These are phyloP conservation scores for Kazachstania bromeliacearum DNA, from an alignment of 805 yeast genomes.

Conservation along the genomic window DNA sequence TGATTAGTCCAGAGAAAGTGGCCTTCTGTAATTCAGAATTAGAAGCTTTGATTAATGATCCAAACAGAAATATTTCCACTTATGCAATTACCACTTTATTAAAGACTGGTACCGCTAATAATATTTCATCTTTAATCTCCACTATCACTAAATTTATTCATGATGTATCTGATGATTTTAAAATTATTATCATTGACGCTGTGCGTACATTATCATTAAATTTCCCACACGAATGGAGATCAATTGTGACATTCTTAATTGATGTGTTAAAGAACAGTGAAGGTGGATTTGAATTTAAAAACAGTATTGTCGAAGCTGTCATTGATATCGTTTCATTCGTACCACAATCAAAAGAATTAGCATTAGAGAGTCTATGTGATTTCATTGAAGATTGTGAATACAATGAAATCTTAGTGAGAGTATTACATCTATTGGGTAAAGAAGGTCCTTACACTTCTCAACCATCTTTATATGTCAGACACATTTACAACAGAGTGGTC, in stretches of 20 bases:
- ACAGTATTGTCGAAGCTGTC: constrained; percentile 82
- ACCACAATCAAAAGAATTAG: constrained; percentile 72
- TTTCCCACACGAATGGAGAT: constrained; percentile 83
- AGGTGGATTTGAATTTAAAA: constrained; percentile 80
- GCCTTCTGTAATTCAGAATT: constrained; percentile 76
- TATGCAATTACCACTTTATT: constrained; percentile 93
- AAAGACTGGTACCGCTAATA: constrained; percentile 87
- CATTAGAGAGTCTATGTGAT: constrained; percentile 85
- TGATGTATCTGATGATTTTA: constrained; percentile 93
- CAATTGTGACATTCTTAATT: constrained; percentile 71
- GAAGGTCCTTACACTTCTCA: constrained; percentile 84
- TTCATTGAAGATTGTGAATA: constrained; percentile 97
- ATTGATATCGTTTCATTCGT: constrained; percentile 84
- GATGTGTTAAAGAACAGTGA: constrained; percentile 76
- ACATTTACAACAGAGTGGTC: constrained; percentile 92
- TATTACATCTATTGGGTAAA: constrained; percentile 82
- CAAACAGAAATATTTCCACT: constrained; percentile 87
- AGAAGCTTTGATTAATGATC: constrained; percentile 77
- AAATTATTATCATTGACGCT: constrained; percentile 90
- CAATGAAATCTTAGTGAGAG: constrained; percentile 87
- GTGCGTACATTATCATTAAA: constrained; percentile 83
- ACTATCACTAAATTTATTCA: constrained; percentile 83
- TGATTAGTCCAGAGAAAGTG: constrained; percentile 69
- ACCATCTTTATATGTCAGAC: constrained; percentile 88
- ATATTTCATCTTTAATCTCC: constrained; percentile 79